Evolutionary conservation across 495 filamentous ascomycete genomes (phyloP).

Genomic region (Aspergillus saccharolyticus): DNA sequence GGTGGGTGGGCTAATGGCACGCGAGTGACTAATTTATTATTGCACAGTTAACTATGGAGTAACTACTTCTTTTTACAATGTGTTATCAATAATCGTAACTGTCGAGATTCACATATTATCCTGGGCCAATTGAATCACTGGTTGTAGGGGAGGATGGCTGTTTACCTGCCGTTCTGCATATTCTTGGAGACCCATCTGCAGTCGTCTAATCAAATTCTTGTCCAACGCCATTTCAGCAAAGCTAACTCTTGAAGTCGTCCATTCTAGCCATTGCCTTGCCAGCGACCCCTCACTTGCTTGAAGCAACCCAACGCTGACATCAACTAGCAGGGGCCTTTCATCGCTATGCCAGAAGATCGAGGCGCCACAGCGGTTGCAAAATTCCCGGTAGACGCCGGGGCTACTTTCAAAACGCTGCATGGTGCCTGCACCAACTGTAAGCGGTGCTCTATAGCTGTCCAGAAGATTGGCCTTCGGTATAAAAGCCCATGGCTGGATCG

Average conservation of each 20-base stretch:
- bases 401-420: conserved; percentile 53
- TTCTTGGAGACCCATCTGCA: conserved; percentile 24
- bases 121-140: no score
- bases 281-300: conserved; percentile 46
- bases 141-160: no score
- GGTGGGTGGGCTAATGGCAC: conserved; percentile 9
- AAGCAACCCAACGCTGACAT: conserved; percentile 61
- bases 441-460: conserved; percentile 29
- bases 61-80: neutral
- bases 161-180: neutral
- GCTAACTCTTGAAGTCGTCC: conserved; percentile 54
- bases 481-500: conserved; percentile 66
- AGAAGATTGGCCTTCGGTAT: conserved; percentile 57
- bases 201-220: conserved; percentile 31
- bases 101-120: no score
- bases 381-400: conserved; percentile 52
- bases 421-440: conserved; percentile 44
- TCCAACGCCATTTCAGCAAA: conserved; percentile 56
- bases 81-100: no score
- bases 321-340: conserved; percentile 53
- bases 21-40: no score
- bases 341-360: conserved; percentile 62
- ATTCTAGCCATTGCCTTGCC: conserved; percentile 57
- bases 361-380: conserved; percentile 60
- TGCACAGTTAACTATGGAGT: no score